Base-by-base conservation (phyloP, 1,139 yeast genomes). In the Candida labiduridarum region DNA sequence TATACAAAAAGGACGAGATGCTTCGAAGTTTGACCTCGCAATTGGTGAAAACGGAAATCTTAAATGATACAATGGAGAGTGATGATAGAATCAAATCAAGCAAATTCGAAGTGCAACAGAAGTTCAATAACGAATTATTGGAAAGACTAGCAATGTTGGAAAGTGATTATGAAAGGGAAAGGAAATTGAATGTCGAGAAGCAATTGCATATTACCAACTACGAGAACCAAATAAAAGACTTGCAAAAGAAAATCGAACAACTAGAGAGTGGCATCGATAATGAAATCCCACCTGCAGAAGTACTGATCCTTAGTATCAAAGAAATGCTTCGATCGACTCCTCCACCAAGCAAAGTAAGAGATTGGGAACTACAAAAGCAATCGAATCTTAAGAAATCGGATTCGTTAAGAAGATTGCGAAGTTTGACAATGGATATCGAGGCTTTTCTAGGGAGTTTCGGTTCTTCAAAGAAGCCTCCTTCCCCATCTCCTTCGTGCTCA, bases 111-210 rank as follows among this genome's bases (percentile, higher is more conserved):
- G 54, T 66, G n/a, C 62, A 75, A 15, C 67, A 62, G 36, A 74
- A 70, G 47, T 69, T 74, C 51, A 74, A 72, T 56, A 72, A 73
- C 54, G 79, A 74, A 51, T 59, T 75, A 25, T 59, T 76, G 18
- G 81, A 76, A 56, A 72, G 69, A 49, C 52, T 75, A 35, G 80
- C 81, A 3, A 42, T 76, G 14, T 50, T 73, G 10, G 80, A 76
- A 52, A 72, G 71, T 53, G 81, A 76, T 49, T 60, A 68, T 45
- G 74, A 74, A 14, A 56, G 72, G 19, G 77, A 72, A 47, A 61
- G 62, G 33, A 67, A 65, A 44, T 52, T 56, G 6, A 67, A 65
- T 43, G 62, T 68, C 4, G 76, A 72, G 50, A 64, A 66, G 38
- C 66, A 62, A 43, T 62, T 75, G 43, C 64, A 65, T 50, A 66